Evolutionary conservation across 2,329 filamentous ascomycete species (phyloP), one percentile per base, ranked within the genome.

Genomic region (Talaromyces sp.): DNA sequence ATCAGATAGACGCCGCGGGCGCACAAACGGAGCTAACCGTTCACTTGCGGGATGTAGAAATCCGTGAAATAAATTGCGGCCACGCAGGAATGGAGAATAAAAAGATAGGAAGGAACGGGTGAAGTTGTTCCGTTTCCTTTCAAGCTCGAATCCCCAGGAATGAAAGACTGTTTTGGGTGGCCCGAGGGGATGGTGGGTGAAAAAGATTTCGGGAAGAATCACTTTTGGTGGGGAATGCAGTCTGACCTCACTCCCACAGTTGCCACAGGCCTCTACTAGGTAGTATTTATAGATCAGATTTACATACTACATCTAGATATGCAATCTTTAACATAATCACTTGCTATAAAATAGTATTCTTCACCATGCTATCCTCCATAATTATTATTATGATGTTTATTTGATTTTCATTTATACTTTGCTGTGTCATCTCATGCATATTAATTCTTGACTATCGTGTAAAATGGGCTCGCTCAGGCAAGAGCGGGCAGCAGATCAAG

Each of bases 1-100:
- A 51, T 57, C 57, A 52, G 54, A 56, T 39, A 47, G 47, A 52
- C 36, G 47, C 27, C 40, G 58, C 56, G 57, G 49, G 58, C 61
- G 62, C 62, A 64, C 62, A 64, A 64, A 64, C 61, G 61, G 61
- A 64, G 61, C 49, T 61, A 63, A 64, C 62, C 61, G 62, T 58
- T 62, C 60, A 60, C 51, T 61, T 57, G 60, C 58, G 51, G 49
- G 19, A 32, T 54, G 35, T 33, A 46, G 20, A 33, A 49, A 40
- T 46, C 40, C 47, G 52, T 16, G 29, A 32, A 32, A 40, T 19
- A 54, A 16, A 50, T 49, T 35, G 44, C 48, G 40, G 29, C 47
- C 44, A 49, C 35, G 41, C 14, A 44, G 43, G 33, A 46, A 48
- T 43, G 24, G 24, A 27, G 24, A 27, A 27, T 27, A 27, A 55